These are phyloP conservation scores for Wickerhamomyces chambardii DNA, from an alignment of 805 yeast genomes.

Conservation along the genomic window DNA sequence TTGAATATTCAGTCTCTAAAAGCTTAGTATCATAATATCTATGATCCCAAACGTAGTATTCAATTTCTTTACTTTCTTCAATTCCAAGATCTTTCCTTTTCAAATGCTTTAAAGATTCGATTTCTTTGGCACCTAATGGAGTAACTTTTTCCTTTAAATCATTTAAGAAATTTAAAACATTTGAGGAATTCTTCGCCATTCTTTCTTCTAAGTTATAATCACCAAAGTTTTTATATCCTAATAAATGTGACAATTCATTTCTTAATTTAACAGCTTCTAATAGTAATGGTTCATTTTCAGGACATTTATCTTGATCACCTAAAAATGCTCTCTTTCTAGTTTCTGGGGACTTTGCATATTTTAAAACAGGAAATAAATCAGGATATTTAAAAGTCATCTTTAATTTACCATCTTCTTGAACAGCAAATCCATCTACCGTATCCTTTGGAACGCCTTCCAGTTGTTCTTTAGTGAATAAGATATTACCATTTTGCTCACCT, in stretches of 20 bases:
- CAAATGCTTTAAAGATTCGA: slow-evolving; percentile 34
- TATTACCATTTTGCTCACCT: slow-evolving; percentile 60
- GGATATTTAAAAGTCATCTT: slow-evolving; percentile 81
- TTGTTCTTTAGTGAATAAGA: slow-evolving; percentile 54
- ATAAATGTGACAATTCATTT: slow-evolving; percentile 45
- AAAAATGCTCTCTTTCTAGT: slow-evolving; percentile 60
- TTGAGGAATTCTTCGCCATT: slow-evolving; percentile 66
- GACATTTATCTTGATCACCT: slow-evolving; percentile 61
- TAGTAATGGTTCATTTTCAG: slow-evolving; percentile 55
- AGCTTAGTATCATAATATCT: slow-evolving; percentile 56
- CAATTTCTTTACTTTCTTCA: slow-evolving; percentile 21
- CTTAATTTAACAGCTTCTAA: slow-evolving; percentile 53
- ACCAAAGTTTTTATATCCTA: slow-evolving; percentile 65
- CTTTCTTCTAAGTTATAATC: slow-evolving; percentile 66
- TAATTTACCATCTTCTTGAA: slow-evolving; percentile 30
- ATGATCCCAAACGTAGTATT: slow-evolving; percentile 66
- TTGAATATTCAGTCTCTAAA: slow-evolving; percentile 60
- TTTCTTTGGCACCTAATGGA: slow-evolving; percentile 52
- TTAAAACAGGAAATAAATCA: slow-evolving; percentile 69
- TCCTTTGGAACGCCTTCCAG: slow-evolving; percentile 68
- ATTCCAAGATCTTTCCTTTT: slow-evolving; percentile 43
- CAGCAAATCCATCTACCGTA: slow-evolving; percentile 48
- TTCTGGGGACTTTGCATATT: slow-evolving; percentile 52
- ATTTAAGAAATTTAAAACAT: slow-evolving; percentile 50
- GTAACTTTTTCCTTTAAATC: slow-evolving; percentile 52